Evolutionary conservation across 345 rosid genomes (phyloP), one percentile per base, ranked within the genome.

Genomic region (Gossypium thurberi): DNA sequence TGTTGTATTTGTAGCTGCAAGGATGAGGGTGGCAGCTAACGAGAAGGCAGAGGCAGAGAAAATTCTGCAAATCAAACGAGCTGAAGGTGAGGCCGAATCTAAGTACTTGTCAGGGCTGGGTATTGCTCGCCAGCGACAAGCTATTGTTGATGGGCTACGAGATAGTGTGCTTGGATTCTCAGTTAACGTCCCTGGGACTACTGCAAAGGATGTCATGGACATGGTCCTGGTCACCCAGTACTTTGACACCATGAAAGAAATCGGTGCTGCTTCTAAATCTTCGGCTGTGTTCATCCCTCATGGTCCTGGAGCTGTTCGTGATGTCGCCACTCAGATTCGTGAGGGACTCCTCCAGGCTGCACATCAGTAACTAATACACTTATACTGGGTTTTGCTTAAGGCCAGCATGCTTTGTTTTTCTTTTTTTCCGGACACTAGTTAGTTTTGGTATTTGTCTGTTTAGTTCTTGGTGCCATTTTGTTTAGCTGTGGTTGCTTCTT

Each of bases 191-290:
- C 82, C 82, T 0, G 84, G 82, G 40, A 81, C 84, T 14, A 71
- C 81, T 14, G 77, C 84, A 57, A 78, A 81, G 79, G 84, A 81
- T 75, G 84, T 81, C 14, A 75, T 81, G 84, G 82, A 81, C 79
- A 81, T 78, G 84, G 81, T 78, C 65, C 73, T 81, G 60, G 79
- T 81, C 21, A 78, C 84, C 21, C 81, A 81, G 57, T 78, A 81
- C 70, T 81, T 81, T 17, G 84, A 78, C 73, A 81, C 81, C 51
- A 75, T 81, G 82, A 78, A 78, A 63, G 84, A 81, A 62, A 78
- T 81, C 26, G 84, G 84, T 5, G 79, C 84, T 55, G 62, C 84
- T 20, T 81, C 79, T 44, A 81, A 81, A 65, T 76, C 82, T 37
- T 78, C 80, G 17, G 76, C 84, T 26, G 82, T 78, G 23, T 82